Percentiles rank a stretch among this genome's conserved stretches.
Conservation (phyloP, 2,329 filamentous ascomycete genomes). For the Calycina herbarum region DNA sequence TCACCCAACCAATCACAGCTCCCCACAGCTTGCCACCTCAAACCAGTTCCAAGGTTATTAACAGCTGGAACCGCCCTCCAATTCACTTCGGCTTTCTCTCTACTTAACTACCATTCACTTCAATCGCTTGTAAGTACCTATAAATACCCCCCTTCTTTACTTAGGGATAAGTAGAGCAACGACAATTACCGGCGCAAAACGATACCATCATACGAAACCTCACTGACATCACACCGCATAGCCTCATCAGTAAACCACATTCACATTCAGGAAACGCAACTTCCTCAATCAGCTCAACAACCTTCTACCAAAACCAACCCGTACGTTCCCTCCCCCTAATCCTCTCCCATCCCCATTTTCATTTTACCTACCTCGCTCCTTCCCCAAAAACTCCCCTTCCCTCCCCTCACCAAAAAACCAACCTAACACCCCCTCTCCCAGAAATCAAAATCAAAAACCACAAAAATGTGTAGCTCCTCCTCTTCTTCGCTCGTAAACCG, state of each 20-base stretch:
- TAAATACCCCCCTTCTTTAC: too few species aligned
- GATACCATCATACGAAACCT: too few species aligned
- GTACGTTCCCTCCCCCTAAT: background rate
- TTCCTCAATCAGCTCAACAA: background rate
- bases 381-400: background rate
- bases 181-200: too few species aligned
- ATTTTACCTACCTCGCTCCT: background rate
- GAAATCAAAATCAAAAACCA: background rate
- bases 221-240: slow-evolving; percentile 12
- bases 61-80: too few species aligned
- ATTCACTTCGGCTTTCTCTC: too few species aligned
- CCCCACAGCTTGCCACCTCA: too few species aligned
- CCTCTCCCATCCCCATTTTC: background rate
- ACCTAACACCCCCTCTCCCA: background rate
- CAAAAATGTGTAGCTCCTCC: slow-evolving; percentile 38
- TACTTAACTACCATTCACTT: too few species aligned
- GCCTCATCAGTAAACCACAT: background rate
- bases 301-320: background rate
- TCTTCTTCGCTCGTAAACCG: slow-evolving; percentile 39
- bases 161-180: too few species aligned
- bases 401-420: background rate
- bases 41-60: too few species aligned
- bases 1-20: too few species aligned
- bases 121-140: too few species aligned
- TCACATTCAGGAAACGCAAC: background rate